A percentile compares a stretch with the other conserved stretches of the same genome.
phyloP scores from a whole-genome alignment of 176 grass and related monocot species.

The Carex parvula region DNA sequence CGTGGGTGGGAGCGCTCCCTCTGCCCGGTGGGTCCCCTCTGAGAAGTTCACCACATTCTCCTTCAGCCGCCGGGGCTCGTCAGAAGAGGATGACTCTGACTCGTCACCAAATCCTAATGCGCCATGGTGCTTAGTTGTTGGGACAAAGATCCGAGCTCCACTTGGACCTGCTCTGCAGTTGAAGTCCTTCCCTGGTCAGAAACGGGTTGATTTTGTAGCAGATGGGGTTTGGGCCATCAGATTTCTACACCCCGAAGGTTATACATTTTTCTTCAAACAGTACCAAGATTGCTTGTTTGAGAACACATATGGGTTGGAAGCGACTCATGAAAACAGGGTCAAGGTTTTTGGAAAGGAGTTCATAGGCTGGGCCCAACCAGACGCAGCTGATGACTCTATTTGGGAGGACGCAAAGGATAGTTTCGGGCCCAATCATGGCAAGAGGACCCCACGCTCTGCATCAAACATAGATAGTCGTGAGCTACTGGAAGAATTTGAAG shows the following conservation, averaged over 20 bases:
- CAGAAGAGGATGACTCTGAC: slow-evolving; percentile 28
- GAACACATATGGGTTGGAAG: slow-evolving; percentile 69
- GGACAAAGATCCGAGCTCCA: slow-evolving; percentile 56
- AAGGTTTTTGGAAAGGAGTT: slow-evolving; percentile 98
- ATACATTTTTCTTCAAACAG: slow-evolving; percentile 52
- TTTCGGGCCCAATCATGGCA: slow-evolving; percentile 25
- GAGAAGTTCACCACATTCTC: slow-evolving; percentile 56
- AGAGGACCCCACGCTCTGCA: slow-evolving; percentile 29
- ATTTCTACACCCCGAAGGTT: slow-evolving; percentile 58
- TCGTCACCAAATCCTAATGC: slow-evolving; percentile 31
- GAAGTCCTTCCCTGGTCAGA: slow-evolving; percentile 68
- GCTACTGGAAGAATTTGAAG: slow-evolving; percentile 80
- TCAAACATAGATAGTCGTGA: slow-evolving; percentile 32
- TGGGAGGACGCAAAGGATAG: slow-evolving; percentile 66
- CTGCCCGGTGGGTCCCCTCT: slow-evolving; percentile 70
- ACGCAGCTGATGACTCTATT: slow-evolving; percentile 64
- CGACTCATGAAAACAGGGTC: slow-evolving; percentile 57
- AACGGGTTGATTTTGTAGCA: slow-evolving; percentile 73
- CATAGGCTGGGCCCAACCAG: slow-evolving; percentile 77
- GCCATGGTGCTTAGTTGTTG: slow-evolving; percentile 71
- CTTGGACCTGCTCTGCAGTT: slow-evolving; percentile 80
- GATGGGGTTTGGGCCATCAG: slow-evolving; percentile 92
- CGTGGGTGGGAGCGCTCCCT: slow-evolving; percentile 57
- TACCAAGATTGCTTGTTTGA: slow-evolving; percentile 80
- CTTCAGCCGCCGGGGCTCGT: slow-evolving; percentile 42